Evolutionary conservation across 2,329 filamentous ascomycete species (phyloP), one percentile per base, ranked within the genome.

Genomic region (Aspergillus aculeatus): DNA sequence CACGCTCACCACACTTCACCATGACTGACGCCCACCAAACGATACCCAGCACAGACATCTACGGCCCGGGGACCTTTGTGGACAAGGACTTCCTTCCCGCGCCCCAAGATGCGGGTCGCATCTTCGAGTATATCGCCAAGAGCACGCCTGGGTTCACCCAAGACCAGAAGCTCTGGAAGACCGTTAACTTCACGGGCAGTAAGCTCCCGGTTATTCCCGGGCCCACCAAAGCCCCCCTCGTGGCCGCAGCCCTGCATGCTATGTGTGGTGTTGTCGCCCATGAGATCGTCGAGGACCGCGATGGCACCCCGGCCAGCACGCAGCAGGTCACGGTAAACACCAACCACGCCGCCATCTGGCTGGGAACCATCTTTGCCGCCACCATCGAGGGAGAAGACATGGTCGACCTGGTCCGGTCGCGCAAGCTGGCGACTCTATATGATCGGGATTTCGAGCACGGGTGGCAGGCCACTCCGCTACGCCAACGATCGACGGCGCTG

Each of bases 201-300:
- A 21, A 44, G 14, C 35, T 41, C 3, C 51, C 51, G 6, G 14
- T 53, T 4, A 53, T 53, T 14, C 51, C 51, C 14, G 51, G 51
- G 2, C 51, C 51, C 2, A 38, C n/a, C 35, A 53, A 53, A 14
- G 32, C 51, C 9, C 32, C 51, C 26, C 32, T 53, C 5, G 32
- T 53, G 10, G 51, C 51, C 1, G 35, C 51, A 14, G 51, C 51
- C 23, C 10, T 53, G 3, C 51, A 53, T 19, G 51, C 32, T 19
- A 53, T 53, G 51, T 53, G 51, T 44, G 51, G 51, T 10, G 32
- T 53, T 6, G 51, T 53, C 3, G 51, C 51, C 35, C 32, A 53
- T 23, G 51, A 53, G 2, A 53, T 53, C 7, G 5, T 53, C 5
- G 19, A 53, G n/a, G 21, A 44, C 23, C 51, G 51, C 23, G 51